These are phyloP conservation scores for Magnaporthales sp. DNA, from an alignment of 2,329 filamentous ascomycete genomes.

Conservation along the genomic window DNA sequence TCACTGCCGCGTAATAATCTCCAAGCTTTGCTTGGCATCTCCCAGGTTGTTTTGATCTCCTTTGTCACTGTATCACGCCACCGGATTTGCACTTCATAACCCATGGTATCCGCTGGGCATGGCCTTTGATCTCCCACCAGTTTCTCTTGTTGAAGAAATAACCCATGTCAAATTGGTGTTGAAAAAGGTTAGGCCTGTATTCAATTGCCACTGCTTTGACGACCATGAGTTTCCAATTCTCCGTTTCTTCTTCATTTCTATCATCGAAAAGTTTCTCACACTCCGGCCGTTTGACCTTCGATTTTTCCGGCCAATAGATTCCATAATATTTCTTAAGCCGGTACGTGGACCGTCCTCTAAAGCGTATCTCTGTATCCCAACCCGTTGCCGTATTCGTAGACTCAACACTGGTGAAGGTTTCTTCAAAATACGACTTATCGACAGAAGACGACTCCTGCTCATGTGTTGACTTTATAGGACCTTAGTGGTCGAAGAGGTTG, in stretches of 20 bases:
- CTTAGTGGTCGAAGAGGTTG: not conserved
- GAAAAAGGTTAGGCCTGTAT: not conserved
- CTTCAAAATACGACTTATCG: not conserved
- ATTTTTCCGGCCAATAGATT: not conserved
- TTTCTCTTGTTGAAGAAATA: not conserved
- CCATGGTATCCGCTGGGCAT: too few relatives aligned
- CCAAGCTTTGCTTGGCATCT: too few relatives aligned
- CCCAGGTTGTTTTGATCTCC: too few relatives aligned
- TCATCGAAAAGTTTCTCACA: not conserved
- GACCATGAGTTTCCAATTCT: not conserved
- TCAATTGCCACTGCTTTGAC: not conserved
- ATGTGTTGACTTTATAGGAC: not conserved
- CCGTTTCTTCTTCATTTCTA: not conserved
- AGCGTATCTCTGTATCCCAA: not conserved
- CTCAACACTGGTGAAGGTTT: not conserved
- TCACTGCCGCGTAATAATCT: too few relatives aligned
- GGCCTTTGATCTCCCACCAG: not conserved
- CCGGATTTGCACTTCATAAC: too few relatives aligned
- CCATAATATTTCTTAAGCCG: not conserved
- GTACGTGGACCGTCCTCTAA: not conserved
- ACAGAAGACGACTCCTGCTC: not conserved
- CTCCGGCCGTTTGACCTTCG: not conserved
- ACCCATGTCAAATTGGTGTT: not conserved
- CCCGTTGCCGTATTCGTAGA: not conserved
- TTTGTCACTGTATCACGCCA: too few relatives aligned